phyloP scores from a whole-genome alignment of 768 basidiomycete species.

The Lactarius hatsudake region DNA sequence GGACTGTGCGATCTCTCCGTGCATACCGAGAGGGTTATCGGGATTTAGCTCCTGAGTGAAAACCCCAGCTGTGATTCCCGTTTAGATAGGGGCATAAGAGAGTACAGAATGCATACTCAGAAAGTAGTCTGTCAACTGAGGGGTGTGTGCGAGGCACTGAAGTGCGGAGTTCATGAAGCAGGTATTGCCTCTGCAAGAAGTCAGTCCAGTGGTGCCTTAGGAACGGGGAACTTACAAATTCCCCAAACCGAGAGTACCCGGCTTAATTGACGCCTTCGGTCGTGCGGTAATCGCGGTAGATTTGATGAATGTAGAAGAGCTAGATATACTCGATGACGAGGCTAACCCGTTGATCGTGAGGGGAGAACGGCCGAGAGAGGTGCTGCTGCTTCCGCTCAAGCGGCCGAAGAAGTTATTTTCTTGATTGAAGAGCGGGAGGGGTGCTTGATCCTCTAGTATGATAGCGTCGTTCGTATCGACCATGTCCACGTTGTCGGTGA shows the following conservation, averaged over 20 bases:
- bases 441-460: slow-evolving; percentile 4
- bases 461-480: slow-evolving; percentile 5
- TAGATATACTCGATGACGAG: slow-evolving; percentile 23
- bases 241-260: slow-evolving; percentile 81
- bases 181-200: slow-evolving; percentile 72
- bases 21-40: slow-evolving; percentile 98
- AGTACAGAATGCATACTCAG: slow-evolving; percentile 52
- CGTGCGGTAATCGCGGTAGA: slow-evolving; percentile 16
- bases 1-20: slow-evolving; percentile 92
- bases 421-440: slow-evolving; percentile 29
- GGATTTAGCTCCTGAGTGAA: slow-evolving; percentile 86
- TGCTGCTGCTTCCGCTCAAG: slow-evolving; percentile 13
- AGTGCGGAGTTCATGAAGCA: slow-evolving; percentile 99
- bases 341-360: slow-evolving; percentile 17
- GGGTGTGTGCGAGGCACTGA: slow-evolving; percentile 91
- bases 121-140: slow-evolving; percentile 91
- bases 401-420: slow-evolving; percentile 28
- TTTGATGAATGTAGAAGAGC: slow-evolving; percentile 21
- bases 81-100: not conserved
- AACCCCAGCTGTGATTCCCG: slow-evolving; percentile 58
- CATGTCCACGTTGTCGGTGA: slow-evolving; percentile 34
- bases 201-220: not conserved
- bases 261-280: slow-evolving; percentile 45
- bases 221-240: slow-evolving; percentile 63
- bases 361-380: slow-evolving; percentile 12